Evolutionary conservation across 768 basidiomycete species (phyloP), one percentile per base, ranked within the genome.

Genomic region (Strobilomyces dryophilus): DNA sequence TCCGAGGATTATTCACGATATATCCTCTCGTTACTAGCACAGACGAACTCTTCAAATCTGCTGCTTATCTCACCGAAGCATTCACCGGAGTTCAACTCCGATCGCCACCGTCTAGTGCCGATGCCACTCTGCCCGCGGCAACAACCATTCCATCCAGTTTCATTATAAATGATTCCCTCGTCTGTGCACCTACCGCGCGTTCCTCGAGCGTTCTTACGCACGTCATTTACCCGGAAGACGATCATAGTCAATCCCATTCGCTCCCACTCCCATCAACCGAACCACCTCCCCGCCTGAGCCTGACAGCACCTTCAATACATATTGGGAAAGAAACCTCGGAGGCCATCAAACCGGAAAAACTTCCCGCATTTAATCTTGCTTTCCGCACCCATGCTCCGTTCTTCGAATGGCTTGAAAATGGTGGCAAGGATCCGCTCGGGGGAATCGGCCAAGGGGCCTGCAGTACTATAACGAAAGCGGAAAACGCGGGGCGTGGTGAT

Each of bases 11-110:
- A 14, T 32, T 66, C 53, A 58, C 31, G 17, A 39, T 32, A 15
- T 52, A 20, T 27, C 49, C 43, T 47, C 21, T 35, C 10, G 31
- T 34, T 15, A 40, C 11, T 54, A 90, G 88, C 57, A 78, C 85
- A 7, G 88, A 91, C 61, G 89, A 91, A 62, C 77, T 89, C 37
- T 80, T 83, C 72, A 90, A 90, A 68, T 77, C 87, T 1, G 81
- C 86, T 11, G 83, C 84, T 7, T 89, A 86, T 59, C 76, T 91
- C 51, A 85, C 88, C 0, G 89, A 91, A 61, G 78, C 83, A 12
- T 82, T 82, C 26, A 70, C 64, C 29, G 66, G 68, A 15, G 59
- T 61, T n/a, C 66, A 61, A 18, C 55, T 66, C 8, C 60, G 61
- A 37, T n/a, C 46, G 41, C 49, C 40, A 31, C 3, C 40, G 9